Percentiles rank a stretch among this genome's conserved stretches.
Conservation (phyloP, 805 yeast species). For the Candida methanosorbosa region DNA sequence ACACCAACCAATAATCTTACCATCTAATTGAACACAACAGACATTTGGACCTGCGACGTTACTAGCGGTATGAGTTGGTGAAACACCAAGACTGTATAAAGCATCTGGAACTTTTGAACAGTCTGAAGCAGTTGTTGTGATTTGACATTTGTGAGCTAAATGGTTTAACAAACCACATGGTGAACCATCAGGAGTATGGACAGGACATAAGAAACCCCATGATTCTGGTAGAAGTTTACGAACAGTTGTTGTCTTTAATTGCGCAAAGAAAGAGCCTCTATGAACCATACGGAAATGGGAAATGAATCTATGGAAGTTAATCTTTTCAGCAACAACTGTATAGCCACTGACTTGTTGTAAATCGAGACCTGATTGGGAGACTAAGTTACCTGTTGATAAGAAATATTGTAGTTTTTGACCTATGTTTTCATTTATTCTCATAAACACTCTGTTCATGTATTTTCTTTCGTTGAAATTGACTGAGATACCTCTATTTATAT, state of each 20-base stretch:
- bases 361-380: conserved; percentile 94
- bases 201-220: conserved; percentile 99
- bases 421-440: conserved; percentile 81
- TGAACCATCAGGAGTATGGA: conserved; percentile 98
- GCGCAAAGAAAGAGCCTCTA: conserved; percentile 98
- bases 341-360: conserved; percentile 97
- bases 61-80: conserved; percentile 68
- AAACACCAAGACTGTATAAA: conserved; percentile 67
- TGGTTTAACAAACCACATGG: conserved; percentile 98
- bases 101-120: conserved; percentile 62
- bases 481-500: conserved; percentile 69
- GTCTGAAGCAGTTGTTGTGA: conserved; percentile 70
- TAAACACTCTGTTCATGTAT: conserved; percentile 72
- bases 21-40: conserved; percentile 91
- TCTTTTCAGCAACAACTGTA: conserved; percentile 97
- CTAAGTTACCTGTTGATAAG: conserved; percentile 93
- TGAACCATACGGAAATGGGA: conserved; percentile 99
- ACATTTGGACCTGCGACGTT: conserved; percentile 69
- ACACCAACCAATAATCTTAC: conserved; percentile 89
- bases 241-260: conserved; percentile 93
- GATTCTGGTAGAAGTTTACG: conserved; percentile 94
- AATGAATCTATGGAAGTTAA: conserved; percentile 92
- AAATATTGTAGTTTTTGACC: conserved; percentile 93
- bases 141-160: conserved; percentile 89
- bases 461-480: conserved; percentile 79